phyloP scores from a whole-genome alignment of 192 early-diverging fungal species.

The Mortierella antarctica region DNA sequence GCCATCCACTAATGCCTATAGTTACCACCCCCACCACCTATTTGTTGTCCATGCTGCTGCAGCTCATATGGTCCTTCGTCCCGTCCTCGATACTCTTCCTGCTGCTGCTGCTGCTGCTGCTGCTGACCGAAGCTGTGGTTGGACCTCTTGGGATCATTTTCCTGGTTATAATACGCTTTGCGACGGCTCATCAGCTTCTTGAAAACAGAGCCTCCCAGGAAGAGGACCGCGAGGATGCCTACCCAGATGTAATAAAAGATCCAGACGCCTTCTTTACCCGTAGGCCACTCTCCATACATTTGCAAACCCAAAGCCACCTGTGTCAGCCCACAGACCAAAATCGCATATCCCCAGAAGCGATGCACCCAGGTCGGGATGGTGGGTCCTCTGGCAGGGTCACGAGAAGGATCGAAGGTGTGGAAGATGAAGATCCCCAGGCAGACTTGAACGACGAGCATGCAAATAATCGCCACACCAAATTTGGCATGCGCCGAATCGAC shows the following conservation, averaged over 20 bases:
- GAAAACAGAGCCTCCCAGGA: conserved; percentile 9
- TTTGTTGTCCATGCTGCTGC: neutral
- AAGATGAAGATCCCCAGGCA: conserved; percentile 32
- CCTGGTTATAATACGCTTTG: neutral
- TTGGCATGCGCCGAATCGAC: conserved; percentile 10
- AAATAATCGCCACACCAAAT: conserved; percentile 16
- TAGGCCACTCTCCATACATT: conserved; percentile 33
- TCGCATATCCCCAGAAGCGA: conserved; percentile 24
- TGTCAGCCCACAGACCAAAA: conserved; percentile 13
- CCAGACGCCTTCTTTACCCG: conserved; percentile 25
- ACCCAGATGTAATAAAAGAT: conserved; percentile 23
- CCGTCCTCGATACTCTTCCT: neutral
- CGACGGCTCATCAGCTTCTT: neutral
- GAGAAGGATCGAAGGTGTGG: conserved; percentile 16
- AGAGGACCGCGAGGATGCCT: conserved; percentile 4
- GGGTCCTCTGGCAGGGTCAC: neutral
- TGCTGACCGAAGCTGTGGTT: no score
- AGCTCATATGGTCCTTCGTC: neutral
- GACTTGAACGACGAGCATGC: conserved; percentile 21
- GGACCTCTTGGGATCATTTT: neutral
- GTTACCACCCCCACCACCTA: no score
- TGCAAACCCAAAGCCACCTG: conserved; percentile 30
- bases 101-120: neutral
- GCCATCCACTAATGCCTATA: no score
- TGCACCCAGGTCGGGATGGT: conserved; percentile 28